Evolutionary conservation across 345 rosid species (phyloP), one percentile per base, ranked within the genome.

Genomic region (Carallia brachiata): DNA sequence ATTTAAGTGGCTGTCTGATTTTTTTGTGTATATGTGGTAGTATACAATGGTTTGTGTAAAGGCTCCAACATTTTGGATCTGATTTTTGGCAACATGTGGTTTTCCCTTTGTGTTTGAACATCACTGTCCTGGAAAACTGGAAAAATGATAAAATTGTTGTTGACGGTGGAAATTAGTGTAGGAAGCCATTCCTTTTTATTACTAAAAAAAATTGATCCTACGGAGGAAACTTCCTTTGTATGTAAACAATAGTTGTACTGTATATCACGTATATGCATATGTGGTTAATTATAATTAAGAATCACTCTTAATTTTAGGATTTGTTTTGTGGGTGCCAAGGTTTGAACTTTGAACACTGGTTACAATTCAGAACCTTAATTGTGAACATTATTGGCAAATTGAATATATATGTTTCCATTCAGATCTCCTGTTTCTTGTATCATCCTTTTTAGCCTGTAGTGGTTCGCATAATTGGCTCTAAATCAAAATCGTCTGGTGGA

Each of bases 401-500:
- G 23, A 6, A 53, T 9, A n/a, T 53, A 19, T 54, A 54, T 6
- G 0, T 4, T 54, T 10, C 2, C 28, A 4, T 31, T 37, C 27
- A 37, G 37, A 17, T 59, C 50, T 31, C 28, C 27, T 30, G 13
- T 54, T 44, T 30, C 36, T 69, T 31, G 4, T 47, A 2, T 19
- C 44, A 30, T 54, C 19, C 40, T 36, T 50, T 54, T 12, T 19
- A 4, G 9, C 19, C 2, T 17, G 32, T 27, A 23, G 62, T 61
- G 17, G n/a, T 40, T 53, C 48, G 39, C 68, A n/a, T 50, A 62
- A 27, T 36, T 36, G 30, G 52, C 70, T 57, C 52, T 50, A 16
- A 50, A 50, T 68, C 54, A 62, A 70, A 63, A 23, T 19, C 52
- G 58, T 65, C 68, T 67, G 80, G 79, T 75, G 52, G 62, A 39